Evolutionary conservation across 495 filamentous ascomycete genomes (phyloP), one percentile per base, ranked within the genome.

Genomic region (Immersiella caudata): DNA sequence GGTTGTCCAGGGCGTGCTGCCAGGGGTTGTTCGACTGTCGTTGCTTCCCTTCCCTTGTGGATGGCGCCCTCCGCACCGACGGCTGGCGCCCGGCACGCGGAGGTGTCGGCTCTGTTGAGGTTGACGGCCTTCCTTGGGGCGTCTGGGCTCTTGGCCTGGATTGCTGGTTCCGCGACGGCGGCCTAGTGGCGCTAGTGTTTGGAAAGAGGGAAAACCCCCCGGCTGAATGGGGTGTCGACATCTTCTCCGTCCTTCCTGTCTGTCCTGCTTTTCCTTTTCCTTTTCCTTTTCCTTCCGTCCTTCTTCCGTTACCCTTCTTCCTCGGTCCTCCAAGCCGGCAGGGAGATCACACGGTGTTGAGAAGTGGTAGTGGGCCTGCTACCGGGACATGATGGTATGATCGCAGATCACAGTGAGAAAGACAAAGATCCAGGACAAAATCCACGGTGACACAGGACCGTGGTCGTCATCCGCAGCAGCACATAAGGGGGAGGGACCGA

Each of bases 171-270:
- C 81, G 74, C 50, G 71, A 75, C 36, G 71, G 71, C 36, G 71
- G 82, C 70, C 70, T 73, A 22, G 75, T 58, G 60, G 35, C 74
- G 62, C 72, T 84, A 26, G 80, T 72, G 65, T 75, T 81, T 22
- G 82, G 82, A 71, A 84, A 84, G 68, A 84, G 81, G 68, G 82
- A 84, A 72, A 84, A 82, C 46, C 82, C 81, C 68, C 82, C 82
- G 8, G 78, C 72, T 2, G 76, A 67, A 12, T 70, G 76, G 54
- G 71, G 73, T 51, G 77, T 74, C 46, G 80, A 79, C 73, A 73
- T 78, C 60, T 59, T 70, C 67, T 65, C 4, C 40, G 36, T 4
- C 11, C 40, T 14, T 46, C 5, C 11, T 14, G 2, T 46, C 55
- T 20, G 7, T 16, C 1, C 16, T 29, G n/a, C 12, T 14, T 16